Evolutionary conservation across 768 basidiomycete genomes (phyloP).

Genomic region (Boletus patriciae): DNA sequence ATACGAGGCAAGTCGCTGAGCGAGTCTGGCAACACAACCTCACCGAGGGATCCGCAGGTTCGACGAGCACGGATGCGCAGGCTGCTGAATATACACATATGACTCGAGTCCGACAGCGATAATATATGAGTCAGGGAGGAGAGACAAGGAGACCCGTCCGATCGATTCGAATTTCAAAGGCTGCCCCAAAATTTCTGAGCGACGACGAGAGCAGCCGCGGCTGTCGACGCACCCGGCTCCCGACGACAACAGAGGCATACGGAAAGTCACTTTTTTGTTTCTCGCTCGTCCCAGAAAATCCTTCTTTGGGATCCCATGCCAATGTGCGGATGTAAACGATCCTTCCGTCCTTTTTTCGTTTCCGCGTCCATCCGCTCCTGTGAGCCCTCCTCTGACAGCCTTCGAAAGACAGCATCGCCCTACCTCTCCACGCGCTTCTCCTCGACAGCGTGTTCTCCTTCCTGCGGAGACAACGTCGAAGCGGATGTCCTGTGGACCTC

Average conservation of each 20-base stretch:
- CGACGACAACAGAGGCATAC: conserved; percentile 21
- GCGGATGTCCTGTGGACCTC: conserved; percentile 25
- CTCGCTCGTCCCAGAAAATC: conserved; percentile 20
- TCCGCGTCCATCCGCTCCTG: conserved; percentile 27
- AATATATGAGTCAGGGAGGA: neutral
- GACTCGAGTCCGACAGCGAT: neutral
- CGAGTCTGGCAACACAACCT: neutral
- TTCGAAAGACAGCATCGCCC: conserved; percentile 2
- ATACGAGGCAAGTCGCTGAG: conserved; percentile 3
- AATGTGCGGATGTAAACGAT: conserved; percentile 34
- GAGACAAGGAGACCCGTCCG: conserved; percentile 5
- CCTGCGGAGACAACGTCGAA: conserved; percentile 10
- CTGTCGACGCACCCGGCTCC: conserved; percentile 24
- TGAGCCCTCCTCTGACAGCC: conserved; percentile 2
- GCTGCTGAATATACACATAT: neutral
- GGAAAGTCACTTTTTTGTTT: conserved; percentile 22
- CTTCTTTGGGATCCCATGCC: conserved; percentile 23
- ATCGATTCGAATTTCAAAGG: conserved; percentile 28
- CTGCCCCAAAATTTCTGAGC: conserved; percentile 25
- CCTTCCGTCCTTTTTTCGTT: conserved; percentile 28
- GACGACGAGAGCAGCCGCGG: conserved; percentile 23
- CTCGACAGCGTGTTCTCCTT: conserved; percentile 8
- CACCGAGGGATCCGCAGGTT: neutral
- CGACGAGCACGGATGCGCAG: neutral
- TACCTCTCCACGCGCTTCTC: conserved; percentile 10